phyloP scores from a whole-genome alignment of 2,329 filamentous ascomycete species.

The Aotearoamyces nothofagi region DNA sequence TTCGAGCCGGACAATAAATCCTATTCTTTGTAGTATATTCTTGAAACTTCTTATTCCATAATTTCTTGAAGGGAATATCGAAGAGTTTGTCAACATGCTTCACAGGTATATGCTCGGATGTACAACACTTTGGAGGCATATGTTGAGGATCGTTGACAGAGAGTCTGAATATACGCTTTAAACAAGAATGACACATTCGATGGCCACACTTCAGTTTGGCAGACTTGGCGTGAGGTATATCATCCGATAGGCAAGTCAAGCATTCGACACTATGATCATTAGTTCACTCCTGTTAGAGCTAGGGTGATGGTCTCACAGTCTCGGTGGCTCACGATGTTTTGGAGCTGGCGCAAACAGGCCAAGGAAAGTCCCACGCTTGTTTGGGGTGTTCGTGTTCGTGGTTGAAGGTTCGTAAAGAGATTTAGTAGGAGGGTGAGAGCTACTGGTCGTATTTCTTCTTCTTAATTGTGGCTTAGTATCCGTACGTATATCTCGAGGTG shows the following conservation, averaged over 20 bases:
- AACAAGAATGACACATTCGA: conserved; percentile 64
- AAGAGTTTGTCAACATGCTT: conserved; percentile 66
- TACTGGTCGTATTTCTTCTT: neutral
- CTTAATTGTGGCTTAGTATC: neutral
- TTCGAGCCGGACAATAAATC: conserved; percentile 59
- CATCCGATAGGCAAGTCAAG: conserved; percentile 53
- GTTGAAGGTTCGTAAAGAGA: neutral
- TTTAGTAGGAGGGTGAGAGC: neutral
- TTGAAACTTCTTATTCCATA: conserved; percentile 68
- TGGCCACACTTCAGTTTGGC: conserved; percentile 66
- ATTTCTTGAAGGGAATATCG: conserved; percentile 55
- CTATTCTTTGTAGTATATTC: conserved; percentile 63
- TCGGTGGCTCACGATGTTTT: neutral
- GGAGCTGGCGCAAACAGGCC: neutral
- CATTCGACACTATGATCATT: conserved; percentile 44
- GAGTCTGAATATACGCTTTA: conserved; percentile 59
- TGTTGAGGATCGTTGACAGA: conserved; percentile 64
- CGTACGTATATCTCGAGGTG: neutral
- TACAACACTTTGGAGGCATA: conserved; percentile 80
- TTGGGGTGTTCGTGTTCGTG: neutral
- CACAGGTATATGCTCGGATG: conserved; percentile 54
- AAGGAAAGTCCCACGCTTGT: neutral
- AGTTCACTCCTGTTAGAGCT: neutral
- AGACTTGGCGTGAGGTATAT: conserved; percentile 45
- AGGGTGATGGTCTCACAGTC: neutral